Evolutionary conservation across 2,329 filamentous ascomycete genomes (phyloP).

Genomic region (Apiospora marii): DNA sequence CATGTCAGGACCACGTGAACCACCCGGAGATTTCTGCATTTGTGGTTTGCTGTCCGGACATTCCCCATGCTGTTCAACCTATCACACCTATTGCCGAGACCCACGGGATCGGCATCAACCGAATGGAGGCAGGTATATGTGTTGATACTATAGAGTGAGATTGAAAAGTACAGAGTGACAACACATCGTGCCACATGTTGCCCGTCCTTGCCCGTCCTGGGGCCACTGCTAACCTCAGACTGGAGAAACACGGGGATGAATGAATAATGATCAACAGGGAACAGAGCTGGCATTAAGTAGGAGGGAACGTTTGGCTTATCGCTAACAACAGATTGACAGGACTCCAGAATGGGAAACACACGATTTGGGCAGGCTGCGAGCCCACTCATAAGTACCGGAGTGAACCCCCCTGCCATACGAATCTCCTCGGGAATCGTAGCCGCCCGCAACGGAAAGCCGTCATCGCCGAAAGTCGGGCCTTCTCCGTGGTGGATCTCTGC

Average conservation of each 20-base stretch:
- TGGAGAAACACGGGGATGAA: not conserved
- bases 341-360: not conserved
- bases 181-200: not conserved
- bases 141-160: not conserved
- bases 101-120: conserved; percentile 3
- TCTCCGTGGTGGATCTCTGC: not conserved
- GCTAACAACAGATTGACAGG: not conserved
- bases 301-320: not conserved
- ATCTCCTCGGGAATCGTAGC: conserved; percentile 13
- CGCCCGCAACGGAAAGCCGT: not conserved
- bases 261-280: too few species aligned
- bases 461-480: not conserved
- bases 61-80: not conserved
- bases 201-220: not conserved
- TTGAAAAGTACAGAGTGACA: not conserved
- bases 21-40: not conserved
- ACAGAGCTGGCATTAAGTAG: too few species aligned
- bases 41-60: not conserved
- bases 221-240: not conserved
- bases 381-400: not conserved
- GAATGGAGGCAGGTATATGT: not conserved
- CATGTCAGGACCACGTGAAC: not conserved
- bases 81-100: not conserved
- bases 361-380: not conserved
- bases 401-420: not conserved